Evolutionary conservation across 352 stramenopile genomes (phyloP).

Genomic region (Blastocystis sp.): DNA sequence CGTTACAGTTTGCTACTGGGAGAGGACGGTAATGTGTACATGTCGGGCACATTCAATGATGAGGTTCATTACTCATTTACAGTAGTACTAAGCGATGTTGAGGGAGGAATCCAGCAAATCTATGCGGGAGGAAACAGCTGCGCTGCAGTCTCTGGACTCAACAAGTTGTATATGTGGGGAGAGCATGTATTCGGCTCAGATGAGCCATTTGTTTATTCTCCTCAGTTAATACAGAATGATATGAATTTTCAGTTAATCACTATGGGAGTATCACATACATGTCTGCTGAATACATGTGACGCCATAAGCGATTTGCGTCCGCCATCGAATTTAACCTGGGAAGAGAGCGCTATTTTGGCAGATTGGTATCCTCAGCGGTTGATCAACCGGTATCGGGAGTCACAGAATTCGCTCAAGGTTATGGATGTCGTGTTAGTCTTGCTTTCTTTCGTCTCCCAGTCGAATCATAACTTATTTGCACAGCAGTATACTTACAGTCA

Average conservation of each 20-base stretch:
- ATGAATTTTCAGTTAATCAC: too few relatives aligned
- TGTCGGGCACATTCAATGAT: background rate
- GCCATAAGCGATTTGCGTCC: background rate
- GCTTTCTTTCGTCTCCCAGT: background rate
- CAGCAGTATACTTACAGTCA: background rate
- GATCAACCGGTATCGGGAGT: background rate
- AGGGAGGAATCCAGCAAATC: background rate
- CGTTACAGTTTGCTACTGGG: background rate
- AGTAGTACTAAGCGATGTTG: too few relatives aligned
- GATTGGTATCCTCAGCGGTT: background rate
- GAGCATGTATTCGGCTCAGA: background rate
- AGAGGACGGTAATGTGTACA: background rate
- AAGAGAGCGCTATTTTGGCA: background rate
- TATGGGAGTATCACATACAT: too few relatives aligned
- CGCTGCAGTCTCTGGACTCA: background rate
- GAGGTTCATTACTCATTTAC: background rate
- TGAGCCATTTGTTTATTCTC: too few relatives aligned
- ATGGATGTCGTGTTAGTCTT: background rate
- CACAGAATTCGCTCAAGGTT: background rate
- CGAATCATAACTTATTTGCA: background rate
- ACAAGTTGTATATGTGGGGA: background rate
- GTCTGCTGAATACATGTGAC: background rate
- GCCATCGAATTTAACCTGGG: background rate
- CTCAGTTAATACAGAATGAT: too few relatives aligned
- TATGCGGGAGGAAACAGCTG: background rate